These are phyloP conservation scores for Brassica nigra DNA, from an alignment of 345 rosid species.

Conservation along the genomic window DNA sequence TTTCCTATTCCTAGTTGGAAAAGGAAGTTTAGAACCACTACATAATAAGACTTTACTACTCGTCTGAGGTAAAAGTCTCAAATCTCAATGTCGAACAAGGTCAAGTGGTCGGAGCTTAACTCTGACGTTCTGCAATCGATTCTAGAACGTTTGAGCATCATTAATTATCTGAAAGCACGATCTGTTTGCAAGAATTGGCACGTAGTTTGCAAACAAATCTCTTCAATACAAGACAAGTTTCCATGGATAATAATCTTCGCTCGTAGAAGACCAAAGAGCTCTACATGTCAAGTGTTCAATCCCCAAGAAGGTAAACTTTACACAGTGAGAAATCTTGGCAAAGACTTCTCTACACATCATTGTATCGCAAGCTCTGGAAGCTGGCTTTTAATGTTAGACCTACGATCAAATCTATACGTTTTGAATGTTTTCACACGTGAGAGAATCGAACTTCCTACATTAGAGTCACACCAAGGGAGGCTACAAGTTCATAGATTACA, in stretches of 20 bases:
- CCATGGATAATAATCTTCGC: conserved; percentile 5
- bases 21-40: neutral
- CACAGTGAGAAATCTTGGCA: neutral
- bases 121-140: neutral
- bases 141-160: conserved; percentile 12
- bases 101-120: neutral
- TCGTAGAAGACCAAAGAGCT: neutral
- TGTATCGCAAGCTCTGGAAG: neutral
- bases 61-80: neutral
- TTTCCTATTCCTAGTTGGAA: neutral
- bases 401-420: conserved; percentile 3
- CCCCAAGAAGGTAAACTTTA: neutral
- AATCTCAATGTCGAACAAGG: neutral
- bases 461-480: conserved; percentile 14
- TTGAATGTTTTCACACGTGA: conserved; percentile 9
- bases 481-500: neutral
- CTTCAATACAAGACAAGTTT: conserved; percentile 2
- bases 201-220: conserved; percentile 1
- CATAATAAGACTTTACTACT: neutral
- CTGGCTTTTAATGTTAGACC: conserved; percentile 10
- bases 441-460: neutral
- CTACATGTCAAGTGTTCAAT: conserved; percentile 5
- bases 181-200: conserved; percentile 6
- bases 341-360: neutral
- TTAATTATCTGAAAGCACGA: neutral